Conservation (phyloP, 768 basidiomycete species). For the Collybiopsis luxurians region DNA sequence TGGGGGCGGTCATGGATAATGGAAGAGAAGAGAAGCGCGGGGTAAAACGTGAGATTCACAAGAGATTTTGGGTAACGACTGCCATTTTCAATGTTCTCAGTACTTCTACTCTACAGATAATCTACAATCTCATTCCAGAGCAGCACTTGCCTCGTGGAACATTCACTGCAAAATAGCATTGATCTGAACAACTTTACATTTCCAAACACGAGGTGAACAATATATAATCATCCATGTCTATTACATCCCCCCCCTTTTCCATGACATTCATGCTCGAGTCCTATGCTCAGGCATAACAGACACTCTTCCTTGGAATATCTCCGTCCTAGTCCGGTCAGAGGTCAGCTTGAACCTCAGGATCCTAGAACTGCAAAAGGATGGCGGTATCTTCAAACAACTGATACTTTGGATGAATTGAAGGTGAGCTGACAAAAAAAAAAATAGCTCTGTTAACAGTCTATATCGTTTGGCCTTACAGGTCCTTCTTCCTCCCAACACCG, state of each 20-base stretch:
- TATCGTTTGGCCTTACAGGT: slow-evolving; percentile 40
- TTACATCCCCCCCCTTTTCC: slow-evolving; percentile 7
- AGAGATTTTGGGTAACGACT: not conserved
- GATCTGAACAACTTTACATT: slow-evolving; percentile 6
- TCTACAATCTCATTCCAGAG: too few relatives aligned
- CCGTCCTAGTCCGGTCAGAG: slow-evolving; percentile 65
- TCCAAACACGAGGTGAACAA: slow-evolving; percentile 3
- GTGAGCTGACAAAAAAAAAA: slow-evolving; percentile 26
- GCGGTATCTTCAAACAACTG: slow-evolving; percentile 73
- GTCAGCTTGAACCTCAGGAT: slow-evolving; percentile 72
- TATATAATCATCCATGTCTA: slow-evolving; percentile 7
- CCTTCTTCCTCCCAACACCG: slow-evolving; percentile 64
- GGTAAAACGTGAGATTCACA: not conserved
- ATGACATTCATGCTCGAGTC: slow-evolving; percentile 15
- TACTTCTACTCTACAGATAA: too few relatives aligned
- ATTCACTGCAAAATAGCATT: too few relatives aligned
- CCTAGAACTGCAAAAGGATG: slow-evolving; percentile 54
- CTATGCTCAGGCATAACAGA: slow-evolving; percentile 9
- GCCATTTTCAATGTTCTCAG: not conserved
- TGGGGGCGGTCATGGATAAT: slow-evolving; percentile 60
- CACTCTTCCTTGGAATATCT: slow-evolving; percentile 47
- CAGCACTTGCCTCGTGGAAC: too few relatives aligned
- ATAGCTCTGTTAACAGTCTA: slow-evolving; percentile 7
- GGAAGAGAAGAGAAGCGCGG: slow-evolving; percentile 2
- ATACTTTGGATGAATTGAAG: slow-evolving; percentile 75